These are phyloP conservation scores for Penicillium sp. DNA, from an alignment of 2,329 filamentous ascomycete species.

Conservation along the genomic window DNA sequence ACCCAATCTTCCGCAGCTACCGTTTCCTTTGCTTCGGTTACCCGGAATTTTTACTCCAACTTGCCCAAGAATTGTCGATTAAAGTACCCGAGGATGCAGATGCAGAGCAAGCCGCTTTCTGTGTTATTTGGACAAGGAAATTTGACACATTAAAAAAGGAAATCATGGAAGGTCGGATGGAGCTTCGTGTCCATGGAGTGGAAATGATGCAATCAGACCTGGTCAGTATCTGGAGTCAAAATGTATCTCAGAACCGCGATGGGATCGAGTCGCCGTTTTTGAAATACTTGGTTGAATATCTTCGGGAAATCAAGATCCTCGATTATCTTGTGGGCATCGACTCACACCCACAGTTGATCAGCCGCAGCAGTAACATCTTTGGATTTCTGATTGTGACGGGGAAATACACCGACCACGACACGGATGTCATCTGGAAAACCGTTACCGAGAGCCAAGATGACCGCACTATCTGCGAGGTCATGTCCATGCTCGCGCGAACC, in stretches of 20 bases:
- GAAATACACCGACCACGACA: constrained; percentile 68
- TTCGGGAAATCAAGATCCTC: constrained; percentile 69
- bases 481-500: constrained; percentile 61
- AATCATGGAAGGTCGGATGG: constrained; percentile 84
- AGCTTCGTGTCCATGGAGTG: constrained; percentile 76
- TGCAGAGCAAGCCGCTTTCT: constrained; percentile 30
- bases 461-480: constrained; percentile 75
- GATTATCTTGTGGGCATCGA: constrained; percentile 87
- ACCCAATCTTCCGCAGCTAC: constrained; percentile 33
- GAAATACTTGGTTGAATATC: constrained; percentile 65
- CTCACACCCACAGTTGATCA: constrained; percentile 87
- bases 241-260: constrained; percentile 51
- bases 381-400: constrained; percentile 80
- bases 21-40: constrained; percentile 30
- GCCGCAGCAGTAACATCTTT: constrained; percentile 76
- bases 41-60: constrained; percentile 31
- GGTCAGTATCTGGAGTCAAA: constrained; percentile 62
- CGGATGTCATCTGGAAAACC: constrained; percentile 80
- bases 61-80: constrained; percentile 39
- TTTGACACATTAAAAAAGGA: constrained; percentile 68
- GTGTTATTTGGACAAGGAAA: constrained; percentile 59
- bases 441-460: constrained; percentile 79
- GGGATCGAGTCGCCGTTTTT: constrained; percentile 50
- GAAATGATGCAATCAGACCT: constrained; percentile 70
- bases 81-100: constrained; percentile 30